Percentiles rank a stretch among this genome's conserved stretches.
phyloP scores from a whole-genome alignment of 202 grass and related monocot genomes.

The Eragrostis tef region DNA sequence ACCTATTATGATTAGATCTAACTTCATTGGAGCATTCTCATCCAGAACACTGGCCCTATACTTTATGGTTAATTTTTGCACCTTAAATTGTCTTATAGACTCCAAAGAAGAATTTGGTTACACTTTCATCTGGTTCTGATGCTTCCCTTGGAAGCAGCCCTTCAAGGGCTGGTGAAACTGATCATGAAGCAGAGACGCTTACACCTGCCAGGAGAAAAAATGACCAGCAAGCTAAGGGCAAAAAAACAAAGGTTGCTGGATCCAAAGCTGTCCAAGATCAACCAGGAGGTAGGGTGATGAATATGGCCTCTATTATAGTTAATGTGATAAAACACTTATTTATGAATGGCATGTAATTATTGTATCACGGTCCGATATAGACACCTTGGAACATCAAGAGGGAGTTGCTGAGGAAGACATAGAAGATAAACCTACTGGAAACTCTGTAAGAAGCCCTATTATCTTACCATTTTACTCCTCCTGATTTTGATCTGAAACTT shows the following conservation, averaged over 20 bases:
- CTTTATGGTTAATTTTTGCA: slow-evolving; percentile 4
- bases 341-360: slow-evolving; percentile 35
- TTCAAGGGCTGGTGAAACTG: slow-evolving; percentile 46
- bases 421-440: slow-evolving; percentile 59
- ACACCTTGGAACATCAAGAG: slow-evolving; percentile 53
- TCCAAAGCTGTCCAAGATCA: slow-evolving; percentile 42
- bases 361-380: slow-evolving; percentile 52
- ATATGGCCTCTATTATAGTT: slow-evolving; percentile 16
- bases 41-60: slow-evolving; percentile 1
- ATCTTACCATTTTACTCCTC: background rate
- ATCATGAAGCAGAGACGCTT: slow-evolving; percentile 36
- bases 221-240: slow-evolving; percentile 36
- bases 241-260: slow-evolving; percentile 58
- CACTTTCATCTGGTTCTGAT: slow-evolving; percentile 62
- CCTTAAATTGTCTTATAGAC: slow-evolving; percentile 47
- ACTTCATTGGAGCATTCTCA: slow-evolving; percentile 4
- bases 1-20: background rate
- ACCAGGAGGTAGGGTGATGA: slow-evolving; percentile 51
- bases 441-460: slow-evolving; percentile 61
- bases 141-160: slow-evolving; percentile 55
- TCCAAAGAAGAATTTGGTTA: slow-evolving; percentile 52
- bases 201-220: slow-evolving; percentile 40
- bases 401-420: slow-evolving; percentile 58
- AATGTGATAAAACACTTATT: slow-evolving; percentile 19
- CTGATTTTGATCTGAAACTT: slow-evolving; percentile 28